A percentile compares a stretch with the other conserved stretches of the same genome.
These are phyloP conservation scores for Leishmania braziliensis DNA, from an alignment of 208 protist genomes.

Conservation along the genomic window DNA sequence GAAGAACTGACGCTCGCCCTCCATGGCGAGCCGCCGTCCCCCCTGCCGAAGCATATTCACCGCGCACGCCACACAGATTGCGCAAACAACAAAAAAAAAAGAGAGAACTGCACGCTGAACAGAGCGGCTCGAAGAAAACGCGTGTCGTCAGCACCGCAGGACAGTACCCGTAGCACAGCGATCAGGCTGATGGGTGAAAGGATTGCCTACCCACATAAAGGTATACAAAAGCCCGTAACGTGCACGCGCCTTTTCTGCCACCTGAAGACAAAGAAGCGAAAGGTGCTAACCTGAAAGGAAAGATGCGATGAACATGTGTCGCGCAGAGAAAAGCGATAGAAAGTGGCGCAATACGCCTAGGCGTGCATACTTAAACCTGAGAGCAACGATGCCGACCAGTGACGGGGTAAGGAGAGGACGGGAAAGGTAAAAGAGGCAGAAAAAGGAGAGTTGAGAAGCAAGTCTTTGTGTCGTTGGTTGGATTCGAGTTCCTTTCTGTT, in stretches of 20 bases:
- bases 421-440: neutral
- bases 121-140: neutral
- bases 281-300: neutral
- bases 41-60: conserved; percentile 34
- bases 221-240: neutral
- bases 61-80: neutral
- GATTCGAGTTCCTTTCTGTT: neutral
- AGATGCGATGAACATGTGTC: neutral
- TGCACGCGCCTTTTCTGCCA: neutral
- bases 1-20: conserved; percentile 68
- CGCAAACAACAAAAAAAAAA: neutral
- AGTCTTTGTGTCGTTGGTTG: neutral
- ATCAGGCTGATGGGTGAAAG: neutral
- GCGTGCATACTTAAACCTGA: neutral
- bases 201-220: neutral
- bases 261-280: neutral
- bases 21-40: conserved; percentile 44
- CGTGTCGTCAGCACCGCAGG: neutral
- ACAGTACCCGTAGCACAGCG: neutral
- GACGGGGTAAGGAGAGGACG: neutral
- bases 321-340: neutral
- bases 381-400: neutral
- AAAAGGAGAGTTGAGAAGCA: conserved; percentile 1
- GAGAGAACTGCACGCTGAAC: neutral
- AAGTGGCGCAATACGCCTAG: neutral